A percentile compares a stretch with the other conserved stretches of the same genome.
Evolutionary conservation across 371 early-diverging fungal genomes (phyloP).

Genomic region (Coemansia sp.): DNA sequence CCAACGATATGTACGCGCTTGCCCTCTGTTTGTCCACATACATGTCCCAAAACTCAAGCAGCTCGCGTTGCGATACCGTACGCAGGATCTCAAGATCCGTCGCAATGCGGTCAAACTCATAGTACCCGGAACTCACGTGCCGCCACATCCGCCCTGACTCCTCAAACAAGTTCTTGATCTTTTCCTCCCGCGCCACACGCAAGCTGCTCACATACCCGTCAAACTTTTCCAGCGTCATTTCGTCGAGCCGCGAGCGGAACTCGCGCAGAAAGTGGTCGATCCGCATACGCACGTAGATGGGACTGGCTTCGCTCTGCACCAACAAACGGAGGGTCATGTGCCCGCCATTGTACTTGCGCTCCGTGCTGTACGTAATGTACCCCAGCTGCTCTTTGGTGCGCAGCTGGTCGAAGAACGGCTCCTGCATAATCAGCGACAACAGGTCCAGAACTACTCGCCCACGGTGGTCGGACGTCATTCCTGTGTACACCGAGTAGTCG

Average conservation of each 20-base stretch:
- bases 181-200: conserved; percentile 72
- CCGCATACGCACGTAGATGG: conserved; percentile 78
- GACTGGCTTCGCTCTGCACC: conserved; percentile 84
- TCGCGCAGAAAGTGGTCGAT: conserved; percentile 74
- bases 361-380: conserved; percentile 57
- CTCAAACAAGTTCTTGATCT: conserved; percentile 81
- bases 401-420: conserved; percentile 91
- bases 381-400: conserved; percentile 90
- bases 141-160: conserved; percentile 79
- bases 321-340: conserved; percentile 60
- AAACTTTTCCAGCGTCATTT: conserved; percentile 73
- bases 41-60: conserved; percentile 48
- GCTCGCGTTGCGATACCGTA: conserved; percentile 10
- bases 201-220: conserved; percentile 72
- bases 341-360: conserved; percentile 49
- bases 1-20: conserved; percentile 14
- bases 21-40: conserved; percentile 30
- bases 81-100: conserved; percentile 24
- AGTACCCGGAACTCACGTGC: conserved; percentile 76
- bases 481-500: conserved; percentile 62
- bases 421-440: conserved; percentile 74
- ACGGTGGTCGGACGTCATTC: conserved; percentile 13
- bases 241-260: conserved; percentile 57
- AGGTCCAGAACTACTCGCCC: conserved; percentile 70
- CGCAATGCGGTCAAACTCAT: conserved; percentile 77